A percentile compares a stretch with the other conserved stretches of the same genome.
Evolutionary conservation across 306 rosid genomes (phyloP).

Genomic region (Cucumis sativus): Cucumber_9930_V3 NC_026660.2:21638501-21639000

Average conservation of each 20-base stretch:
- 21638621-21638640: not conserved
- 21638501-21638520: too few species aligned
- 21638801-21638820: too few species aligned
- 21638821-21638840: too few species aligned
- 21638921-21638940: conserved; percentile 49
- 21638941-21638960: conserved; percentile 45
- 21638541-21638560: too few species aligned
- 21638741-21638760: not conserved
- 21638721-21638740: not conserved
- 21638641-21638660: not conserved
- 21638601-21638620: not conserved
- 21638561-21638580: too few species aligned
- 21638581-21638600: not conserved
- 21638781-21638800: too few species aligned
- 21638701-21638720: not conserved
- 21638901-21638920: not conserved
- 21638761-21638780: too few species aligned
- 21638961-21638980: not conserved
- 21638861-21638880: too few species aligned
- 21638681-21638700: not conserved
- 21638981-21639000: not conserved
- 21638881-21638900: too few species aligned
- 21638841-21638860: too few species aligned
- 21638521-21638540: too few species aligned
- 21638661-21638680: not conserved